These are phyloP conservation scores for Pyrus bretschneideri DNA, from an alignment of 306 rosid species.

Conservation along the genomic window DNA sequence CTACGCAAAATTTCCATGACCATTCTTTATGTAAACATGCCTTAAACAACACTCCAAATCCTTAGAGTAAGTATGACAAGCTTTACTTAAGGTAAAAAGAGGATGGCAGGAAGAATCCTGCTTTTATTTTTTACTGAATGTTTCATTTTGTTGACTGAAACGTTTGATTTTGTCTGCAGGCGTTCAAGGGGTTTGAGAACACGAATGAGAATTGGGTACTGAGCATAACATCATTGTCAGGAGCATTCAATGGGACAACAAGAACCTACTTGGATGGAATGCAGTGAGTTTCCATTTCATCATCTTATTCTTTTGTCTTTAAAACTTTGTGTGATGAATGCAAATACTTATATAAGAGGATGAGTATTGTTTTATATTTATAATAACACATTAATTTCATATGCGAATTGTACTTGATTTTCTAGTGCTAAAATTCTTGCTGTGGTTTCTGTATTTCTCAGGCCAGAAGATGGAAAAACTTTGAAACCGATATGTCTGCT, in stretches of 20 bases:
- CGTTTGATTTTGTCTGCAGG: conserved; percentile 39
- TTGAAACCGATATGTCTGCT: conserved; percentile 74
- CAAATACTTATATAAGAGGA: neutral
- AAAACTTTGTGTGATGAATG: neutral
- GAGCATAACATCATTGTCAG: conserved; percentile 80
- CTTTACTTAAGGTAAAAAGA: too few species aligned
- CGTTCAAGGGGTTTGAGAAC: conserved; percentile 68
- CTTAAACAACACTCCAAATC: neutral
- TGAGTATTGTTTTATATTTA: neutral
- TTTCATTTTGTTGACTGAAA: neutral
- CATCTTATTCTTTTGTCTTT: neutral
- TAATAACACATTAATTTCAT: neutral
- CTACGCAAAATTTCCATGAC: neutral
- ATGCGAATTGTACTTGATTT: neutral
- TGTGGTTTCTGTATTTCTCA: conserved; percentile 28
- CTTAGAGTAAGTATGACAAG: neutral
- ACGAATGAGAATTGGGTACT: conserved; percentile 80
- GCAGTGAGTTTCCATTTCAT: conserved; percentile 58
- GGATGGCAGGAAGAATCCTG: neutral
- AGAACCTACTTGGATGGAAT: conserved; percentile 91
- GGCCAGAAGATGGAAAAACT: conserved; percentile 84
- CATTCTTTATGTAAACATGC: neutral
- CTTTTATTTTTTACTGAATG: neutral
- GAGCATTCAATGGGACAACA: conserved; percentile 97
- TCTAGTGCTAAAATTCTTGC: conserved; percentile 17